Evolutionary conservation across 441 rosid genomes (phyloP), one percentile per base, ranked within the genome.

Genomic region (Omphalea diandra): DNA sequence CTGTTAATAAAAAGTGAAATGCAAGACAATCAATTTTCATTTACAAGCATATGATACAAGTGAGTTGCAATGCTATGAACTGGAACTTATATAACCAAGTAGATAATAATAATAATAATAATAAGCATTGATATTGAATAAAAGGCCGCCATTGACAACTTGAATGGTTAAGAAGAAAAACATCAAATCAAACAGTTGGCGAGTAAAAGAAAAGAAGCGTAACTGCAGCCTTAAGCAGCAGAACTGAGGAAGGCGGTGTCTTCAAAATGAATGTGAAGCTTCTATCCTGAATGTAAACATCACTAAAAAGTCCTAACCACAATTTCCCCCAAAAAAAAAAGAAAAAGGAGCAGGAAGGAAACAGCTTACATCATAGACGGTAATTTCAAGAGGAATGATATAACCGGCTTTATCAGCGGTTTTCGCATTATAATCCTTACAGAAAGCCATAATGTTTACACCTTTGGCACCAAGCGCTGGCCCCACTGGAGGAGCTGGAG

Each of bases 361-460:
- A 11, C 59, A 75, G 82, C 97, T 63, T 43, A 91, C 98, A 74
- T 94, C 98, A 22, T 76, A 91, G 75, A 90, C 97, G 4, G 97
- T 90, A 73, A 94, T 94, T 81, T 94, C 98, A 8, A 90, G 97
- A 40, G 98, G 97, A 71, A 91, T 94, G 74, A 94, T 75, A 60
- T 88, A 94, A 52, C 97, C 97, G 44, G 90, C 90, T 85, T 93
- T 91, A 72, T 93, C 98, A 76, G 93, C 98, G 36, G 98, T 91
- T 82, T 87, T 84, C n/a, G 97, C 97, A 84, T 91, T 91, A 82
- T 94, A 91, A 79, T 94, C 98, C 83, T 90, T 94, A 73, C 97
- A 94, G 56, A 90, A 94, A n/a, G 94, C 93, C 97, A 88, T 87
- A n/a, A 91, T 94, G 73, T 94, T 87, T 0, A 91, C 93, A 63